Base-by-base conservation (phyloP, 1,284 basidiomycete species). In the Cryptococcus floricola region DNA sequence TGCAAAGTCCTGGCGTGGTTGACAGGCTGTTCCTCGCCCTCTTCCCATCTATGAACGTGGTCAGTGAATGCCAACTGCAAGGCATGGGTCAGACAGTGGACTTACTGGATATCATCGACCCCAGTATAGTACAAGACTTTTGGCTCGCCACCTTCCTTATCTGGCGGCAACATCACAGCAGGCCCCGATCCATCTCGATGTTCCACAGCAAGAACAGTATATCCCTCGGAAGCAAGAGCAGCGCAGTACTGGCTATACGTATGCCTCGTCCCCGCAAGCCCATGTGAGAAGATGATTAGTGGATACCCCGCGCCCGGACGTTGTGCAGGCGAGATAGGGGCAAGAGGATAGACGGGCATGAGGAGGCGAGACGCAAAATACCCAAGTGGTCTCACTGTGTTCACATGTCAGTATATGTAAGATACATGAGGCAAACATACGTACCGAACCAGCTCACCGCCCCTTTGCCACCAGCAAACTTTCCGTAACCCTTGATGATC, bases 231-330 rank as follows among this genome's bases (percentile, higher is more conserved):
- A 3, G 88, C 89, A 27, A 91, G 75, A 13, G 81, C 80, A 2
- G 81, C 78, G 66, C 87, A 90, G 57, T 85, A 74, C 73, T 89
- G 86, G 59, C 87, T 87, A 69, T 90, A 91, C 1, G 84, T 82
- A 1, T 83, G 87, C 23, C 84, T 78, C 42, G 82, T 84, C 1
- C 88, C 89, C n/a, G 83, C 85, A 12, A 91, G 80, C 18, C 89
- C 89, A 76, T 91, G 89, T 16, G 86, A 88, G 74, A 90, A 90
- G 46, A 90, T 81, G 31, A 89, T 82, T 14, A 91, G 79, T 0
- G 87, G 87, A 83, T 86, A 88, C 10, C 49, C 44, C 13, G 37
- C 16, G 9, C 43, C 31, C 23, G 59, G 23, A 23, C 23, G 31
- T 0, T 49, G 34, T 0, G 51, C 53, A 1, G 49, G 41, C 1